These are phyloP conservation scores for Bauhinia variegata DNA, from an alignment of 306 rosid genomes.

Conservation along the genomic window DNA sequence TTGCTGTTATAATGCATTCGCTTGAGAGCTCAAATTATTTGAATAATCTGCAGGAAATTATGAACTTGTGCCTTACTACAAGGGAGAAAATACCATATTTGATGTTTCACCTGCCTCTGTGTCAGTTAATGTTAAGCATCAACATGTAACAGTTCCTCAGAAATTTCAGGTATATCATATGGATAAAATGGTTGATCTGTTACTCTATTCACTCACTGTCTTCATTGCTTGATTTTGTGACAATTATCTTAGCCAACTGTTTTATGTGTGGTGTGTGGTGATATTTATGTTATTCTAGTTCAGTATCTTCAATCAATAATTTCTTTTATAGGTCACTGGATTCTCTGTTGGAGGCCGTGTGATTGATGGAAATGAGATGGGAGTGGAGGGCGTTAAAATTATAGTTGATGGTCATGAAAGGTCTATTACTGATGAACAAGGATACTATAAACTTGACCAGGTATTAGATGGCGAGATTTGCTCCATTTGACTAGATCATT, in stretches of 20 bases:
- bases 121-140: constrained; percentile 76
- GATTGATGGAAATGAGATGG: constrained; percentile 79
- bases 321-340: constrained; percentile 82
- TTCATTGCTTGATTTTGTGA: not conserved
- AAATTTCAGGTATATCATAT: constrained; percentile 80
- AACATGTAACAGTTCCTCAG: constrained; percentile 72
- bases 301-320: constrained; percentile 24
- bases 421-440: constrained; percentile 84
- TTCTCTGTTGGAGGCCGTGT: constrained; percentile 98
- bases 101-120: constrained; percentile 87
- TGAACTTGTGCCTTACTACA: constrained; percentile 89
- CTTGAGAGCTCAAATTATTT: constrained; percentile 31
- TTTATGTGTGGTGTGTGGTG: constrained; percentile 21
- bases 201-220: not conserved
- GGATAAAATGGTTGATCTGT: constrained; percentile 16
- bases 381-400: constrained; percentile 88
- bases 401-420: constrained; percentile 92
- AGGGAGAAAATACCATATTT: constrained; percentile 95
- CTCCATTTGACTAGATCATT: constrained; percentile 20
- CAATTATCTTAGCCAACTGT: not conserved
- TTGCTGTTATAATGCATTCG: constrained; percentile 27
- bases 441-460: constrained; percentile 98
- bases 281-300: constrained; percentile 26
- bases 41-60: constrained; percentile 66
- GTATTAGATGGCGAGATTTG: constrained; percentile 44